Conservation (phyloP, 495 filamentous ascomycete genomes). For the Staphylotrichum longicolle region DNA sequence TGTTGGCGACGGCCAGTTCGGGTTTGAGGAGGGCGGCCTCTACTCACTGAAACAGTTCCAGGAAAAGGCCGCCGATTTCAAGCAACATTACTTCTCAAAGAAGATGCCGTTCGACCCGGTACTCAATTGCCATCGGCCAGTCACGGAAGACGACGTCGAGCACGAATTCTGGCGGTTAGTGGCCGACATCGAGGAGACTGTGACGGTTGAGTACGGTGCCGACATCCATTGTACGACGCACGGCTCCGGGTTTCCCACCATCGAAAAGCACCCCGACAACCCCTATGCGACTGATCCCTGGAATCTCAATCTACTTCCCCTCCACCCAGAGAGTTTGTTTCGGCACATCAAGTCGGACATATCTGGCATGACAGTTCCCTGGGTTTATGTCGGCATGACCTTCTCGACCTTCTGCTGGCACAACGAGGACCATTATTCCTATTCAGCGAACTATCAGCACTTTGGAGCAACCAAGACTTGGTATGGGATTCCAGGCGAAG, state of each 20-base stretch:
- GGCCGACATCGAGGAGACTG: constrained; percentile 86
- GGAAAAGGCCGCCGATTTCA: constrained; percentile 92
- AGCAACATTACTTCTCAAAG: constrained; percentile 84
- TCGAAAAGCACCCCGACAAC: constrained; percentile 85
- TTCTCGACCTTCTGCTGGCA: constrained; percentile 99
- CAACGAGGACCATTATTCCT: constrained; percentile 96
- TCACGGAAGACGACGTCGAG: constrained; percentile 95
- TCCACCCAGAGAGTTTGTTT: constrained; percentile 90
- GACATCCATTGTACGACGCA: constrained; percentile 99
- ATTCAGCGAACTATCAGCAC: constrained; percentile 98
- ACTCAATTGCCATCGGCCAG: constrained; percentile 69
- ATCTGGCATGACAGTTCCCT: constrained; percentile 99
- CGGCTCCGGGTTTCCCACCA: constrained; percentile 94
- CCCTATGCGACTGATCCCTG: constrained; percentile 85
- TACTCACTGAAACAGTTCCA: constrained; percentile 97
- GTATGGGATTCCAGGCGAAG: constrained; percentile 95
- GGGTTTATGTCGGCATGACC: constrained; percentile 99
- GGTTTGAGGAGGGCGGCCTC: constrained; percentile 94
- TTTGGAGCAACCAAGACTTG: constrained; percentile 98
- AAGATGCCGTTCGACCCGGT: constrained; percentile 89
- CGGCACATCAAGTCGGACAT: constrained; percentile 97
- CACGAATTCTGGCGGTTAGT: constrained; percentile 96
- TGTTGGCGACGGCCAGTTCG: constrained; percentile 94
- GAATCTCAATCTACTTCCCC: constrained; percentile 93
- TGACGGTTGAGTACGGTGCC: constrained; percentile 97